Conservation (phyloP, 441 rosid species). For the Gossypium trilobum region DNA sequence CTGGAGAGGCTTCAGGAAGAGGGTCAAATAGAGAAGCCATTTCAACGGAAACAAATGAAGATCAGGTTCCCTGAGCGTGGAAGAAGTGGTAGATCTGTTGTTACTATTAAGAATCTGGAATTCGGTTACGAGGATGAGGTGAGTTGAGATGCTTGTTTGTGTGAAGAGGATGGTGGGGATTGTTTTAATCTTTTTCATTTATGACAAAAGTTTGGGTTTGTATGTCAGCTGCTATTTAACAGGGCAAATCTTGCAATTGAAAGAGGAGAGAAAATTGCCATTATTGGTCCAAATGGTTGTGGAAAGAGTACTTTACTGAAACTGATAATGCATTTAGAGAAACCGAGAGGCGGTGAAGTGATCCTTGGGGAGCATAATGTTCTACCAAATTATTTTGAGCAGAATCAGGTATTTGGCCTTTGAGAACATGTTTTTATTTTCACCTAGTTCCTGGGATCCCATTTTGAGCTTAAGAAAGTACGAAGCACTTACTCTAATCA, state of each 20-base stretch:
- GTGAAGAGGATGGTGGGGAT: not conserved
- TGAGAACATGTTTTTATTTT: not conserved
- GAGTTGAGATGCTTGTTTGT: slow-evolving; percentile 15
- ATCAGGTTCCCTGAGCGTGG: slow-evolving; percentile 94
- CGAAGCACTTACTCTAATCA: slow-evolving; percentile 15
- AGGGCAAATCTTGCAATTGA: slow-evolving; percentile 63
- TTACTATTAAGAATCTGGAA: slow-evolving; percentile 49
- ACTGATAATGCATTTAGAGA: slow-evolving; percentile 70
- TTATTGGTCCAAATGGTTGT: slow-evolving; percentile 91
- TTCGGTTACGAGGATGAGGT: slow-evolving; percentile 75
- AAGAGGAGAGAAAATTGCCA: slow-evolving; percentile 80
- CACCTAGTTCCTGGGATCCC: not conserved
- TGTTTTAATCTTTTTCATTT: not conserved
- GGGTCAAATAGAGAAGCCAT: slow-evolving; percentile 84
- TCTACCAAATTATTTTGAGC: slow-evolving; percentile 92
- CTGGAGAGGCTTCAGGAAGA: slow-evolving; percentile 76
- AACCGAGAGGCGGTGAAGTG: slow-evolving; percentile 61
- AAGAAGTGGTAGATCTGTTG: slow-evolving; percentile 71
- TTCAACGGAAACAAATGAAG: slow-evolving; percentile 79
- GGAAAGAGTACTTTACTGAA: slow-evolving; percentile 87
- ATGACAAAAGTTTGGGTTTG: slow-evolving; percentile 14
- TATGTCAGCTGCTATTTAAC: slow-evolving; percentile 54
- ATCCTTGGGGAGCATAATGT: slow-evolving; percentile 85
- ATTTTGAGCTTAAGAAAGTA: not conserved
- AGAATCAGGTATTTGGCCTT: slow-evolving; percentile 63